Base-by-base conservation (phyloP, 371 early-diverging fungal genomes). In the Batrachochytrium dendrobatidis region DNA sequence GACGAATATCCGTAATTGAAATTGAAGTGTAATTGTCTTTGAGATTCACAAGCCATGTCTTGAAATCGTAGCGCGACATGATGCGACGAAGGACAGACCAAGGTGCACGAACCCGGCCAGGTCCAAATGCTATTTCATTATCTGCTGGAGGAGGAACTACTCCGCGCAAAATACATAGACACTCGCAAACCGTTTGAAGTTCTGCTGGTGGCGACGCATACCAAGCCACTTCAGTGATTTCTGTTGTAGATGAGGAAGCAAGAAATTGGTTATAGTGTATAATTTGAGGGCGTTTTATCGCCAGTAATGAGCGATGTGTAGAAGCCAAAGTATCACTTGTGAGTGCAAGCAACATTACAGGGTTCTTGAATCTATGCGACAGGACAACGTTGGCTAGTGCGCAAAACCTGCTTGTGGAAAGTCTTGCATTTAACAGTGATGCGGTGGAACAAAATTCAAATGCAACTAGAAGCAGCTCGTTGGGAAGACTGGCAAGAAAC, bases 121-220 rank as follows among this genome's bases (percentile, higher is more conserved):
- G 12, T 26, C 15, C 30, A 12, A n/a, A 39, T 31, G 54, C 7
- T 57, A 44, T 18, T 20, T 50, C 12, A 56, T 24, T 25, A 43
- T 28, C 22, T 43, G 59, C 7, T 32, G 46, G 1, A 33, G 33
- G 25, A 43, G 49, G n/a, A 29, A 50, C 25, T 20, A 30, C 49
- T 2, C 67, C 70, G 39, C 65, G 46, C 18, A 76, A 65, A 31
- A 71, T 64, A 50, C 63, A 63, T 17, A 76, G 65, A 49, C 77
- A 76, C 59, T 76, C 77, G 64, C 77, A 76, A 25, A 76, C 69
- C 28, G 67, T 68, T 51, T 67, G 65, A 49, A 76, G 59, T 53
- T 76, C 77, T 34, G 54, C 61, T 6, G 77, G 77, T 4, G 77
- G 72, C 2, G 56, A 55, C 18, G 69, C 30, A 60, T 70, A 76